Evolutionary conservation across 805 yeast genomes (phyloP), one percentile per base, ranked within the genome.

Genomic region (Candida pseudoglaebosa): DNA sequence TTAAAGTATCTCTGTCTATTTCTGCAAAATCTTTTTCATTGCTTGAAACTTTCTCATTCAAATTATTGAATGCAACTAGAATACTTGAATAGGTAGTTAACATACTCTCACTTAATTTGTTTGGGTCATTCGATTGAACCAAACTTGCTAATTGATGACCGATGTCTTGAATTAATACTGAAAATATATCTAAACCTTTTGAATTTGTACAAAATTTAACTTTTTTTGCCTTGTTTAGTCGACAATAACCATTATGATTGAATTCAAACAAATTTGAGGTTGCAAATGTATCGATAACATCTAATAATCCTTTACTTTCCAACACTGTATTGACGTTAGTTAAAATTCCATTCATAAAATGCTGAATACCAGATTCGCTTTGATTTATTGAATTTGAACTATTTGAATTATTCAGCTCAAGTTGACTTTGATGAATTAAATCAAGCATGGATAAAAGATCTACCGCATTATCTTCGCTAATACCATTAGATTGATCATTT

Each of bases 181-280:
- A 59, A 6, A 72, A 54, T 12, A 76, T 47, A 49, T 78, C 80
- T 39, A 75, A 52, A 1, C 78, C 80, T 36, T 56, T 51, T 36
- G 68, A 62, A 7, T 47, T 50, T 44, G 61, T 51, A 44, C 79
- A 48, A 44, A 53, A 34, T 36, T 47, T 32, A 21, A 34, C 16
- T 33, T 45, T 40, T 12, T 50, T 41, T 12, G 43, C 41, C 33
- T 45, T 41, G 24, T 63, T 65, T 4, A 52, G 38, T 21, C 76
- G 68, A 50, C 82, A 75, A 54, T 68, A 78, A 1, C 81, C 79
- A 34, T 65, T 52, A 37, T 63, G 64, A 49, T 67, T 74, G 45
- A 77, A 61, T 28, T 62, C 60, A 49, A 61, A 77, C 4, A 62
- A 38, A 24, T 71, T 71, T 28, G 59, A 57, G 18, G 61, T 57